phyloP scores from a whole-genome alignment of 2,329 filamentous ascomycete species.

The Microcyclosporella mali region DNA sequence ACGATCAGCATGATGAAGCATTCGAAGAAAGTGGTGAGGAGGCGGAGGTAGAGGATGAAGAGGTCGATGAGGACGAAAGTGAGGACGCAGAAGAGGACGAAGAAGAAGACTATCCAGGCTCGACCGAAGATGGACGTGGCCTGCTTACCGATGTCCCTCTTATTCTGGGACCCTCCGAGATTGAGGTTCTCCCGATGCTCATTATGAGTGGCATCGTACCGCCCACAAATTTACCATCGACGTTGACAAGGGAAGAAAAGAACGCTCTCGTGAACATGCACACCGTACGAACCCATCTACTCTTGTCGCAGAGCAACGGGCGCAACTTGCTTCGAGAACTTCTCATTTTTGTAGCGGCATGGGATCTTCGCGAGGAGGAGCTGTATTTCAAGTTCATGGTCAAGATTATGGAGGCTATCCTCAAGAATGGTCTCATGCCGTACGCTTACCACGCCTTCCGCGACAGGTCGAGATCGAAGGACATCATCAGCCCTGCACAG shows the following conservation, averaged over 20 bases:
- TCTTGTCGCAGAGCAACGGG: constrained; percentile 83
- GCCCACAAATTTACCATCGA: constrained; percentile 52
- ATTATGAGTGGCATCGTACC: constrained; percentile 92
- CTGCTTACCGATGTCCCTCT: constrained; percentile 89
- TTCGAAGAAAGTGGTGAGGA: constrained; percentile 18
- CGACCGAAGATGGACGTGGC: constrained; percentile 65
- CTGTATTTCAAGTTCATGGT: constrained; percentile 95
- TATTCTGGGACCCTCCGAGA: constrained; percentile 88
- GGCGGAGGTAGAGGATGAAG: constrained; percentile 15
- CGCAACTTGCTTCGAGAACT: constrained; percentile 84
- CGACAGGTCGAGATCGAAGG: constrained; percentile 66
- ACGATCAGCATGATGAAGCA: constrained; percentile 13
- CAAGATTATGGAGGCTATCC: constrained; percentile 88
- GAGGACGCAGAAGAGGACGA: constrained; percentile 66
- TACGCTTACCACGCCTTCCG: constrained; percentile 88
- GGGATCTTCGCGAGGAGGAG: constrained; percentile 89
- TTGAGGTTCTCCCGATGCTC: constrained; percentile 94
- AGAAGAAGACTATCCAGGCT: constrained; percentile 63
- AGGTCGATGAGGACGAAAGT: constrained; percentile 44
- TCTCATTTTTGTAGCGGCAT: constrained; percentile 92
- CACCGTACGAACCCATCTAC: constrained; percentile 80
- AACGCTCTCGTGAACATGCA: constrained; percentile 69
- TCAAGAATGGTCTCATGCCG: constrained; percentile 81
- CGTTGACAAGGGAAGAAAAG: constrained; percentile 43
- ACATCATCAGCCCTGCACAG: constrained; percentile 92